Evolutionary conservation across 192 early-diverging fungal genomes (phyloP), one percentile per base, ranked within the genome.

Genomic region (Endogone sp.): DNA sequence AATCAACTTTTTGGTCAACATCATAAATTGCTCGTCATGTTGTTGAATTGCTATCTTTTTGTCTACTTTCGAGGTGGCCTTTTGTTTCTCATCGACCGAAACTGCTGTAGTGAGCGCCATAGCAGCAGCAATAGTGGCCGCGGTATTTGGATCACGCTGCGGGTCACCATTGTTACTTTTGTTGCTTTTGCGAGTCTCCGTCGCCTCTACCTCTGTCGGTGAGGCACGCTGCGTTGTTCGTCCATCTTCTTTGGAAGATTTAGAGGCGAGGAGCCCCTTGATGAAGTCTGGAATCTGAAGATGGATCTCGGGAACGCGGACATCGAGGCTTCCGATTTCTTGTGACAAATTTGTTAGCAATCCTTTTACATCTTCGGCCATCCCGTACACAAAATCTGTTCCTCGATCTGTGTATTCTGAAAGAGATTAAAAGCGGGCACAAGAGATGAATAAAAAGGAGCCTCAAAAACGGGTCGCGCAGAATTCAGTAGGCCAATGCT

Each of bases 1-100:
- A 26, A 99, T 94, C 55, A 99, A 77, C 78, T 92, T 95, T 71
- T 93, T 94, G 13, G 95, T 99, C 66, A 99, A 73, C 68, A 89
- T 69, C 90, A 94, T 91, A 29, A 94, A 85, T 67, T 93, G 87
- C 54, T 92, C 84, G 62, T 93, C 90, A n/a, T 90, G 88, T 10
- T 80, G 81, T 16, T 80, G 73, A 23, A 81, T 84, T 2, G 66
- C 65, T 23, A 57, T 32, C n/a, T 29, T 56, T 67, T n/a, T 44
- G 64, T 32, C 71, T 67, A 21, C 71, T 75, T 61, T 80, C 80
- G 65, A 79, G 75, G 24, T 77, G 20, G 79, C 79, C 2, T 87
- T 84, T 54, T 76, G 72, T 8, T 77, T 75, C 21, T 87, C 79
- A 22, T 59, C 65, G 20, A 74, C 71, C 72, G 31, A 77, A 49